phyloP scores from a whole-genome alignment of 1,284 basidiomycete species.

The Cutaneotrichosporon arboriforme region DNA sequence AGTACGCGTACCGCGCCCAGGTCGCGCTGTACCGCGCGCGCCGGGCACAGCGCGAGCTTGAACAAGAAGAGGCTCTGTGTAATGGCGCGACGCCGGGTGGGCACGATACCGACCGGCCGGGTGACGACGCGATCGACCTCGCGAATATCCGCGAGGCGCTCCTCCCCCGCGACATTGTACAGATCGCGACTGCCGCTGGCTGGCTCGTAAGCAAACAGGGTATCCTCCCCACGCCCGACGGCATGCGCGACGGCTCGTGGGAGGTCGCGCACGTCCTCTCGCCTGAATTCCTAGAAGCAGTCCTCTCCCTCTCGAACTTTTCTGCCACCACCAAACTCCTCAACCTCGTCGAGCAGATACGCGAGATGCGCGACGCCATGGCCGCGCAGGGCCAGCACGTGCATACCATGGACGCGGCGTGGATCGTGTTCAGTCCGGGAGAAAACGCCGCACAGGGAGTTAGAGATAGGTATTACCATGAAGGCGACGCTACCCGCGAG shows the following conservation, averaged over 20 bases:
- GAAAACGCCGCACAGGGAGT: too few relatives aligned
- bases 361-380: neutral
- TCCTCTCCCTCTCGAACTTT: neutral
- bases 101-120: neutral
- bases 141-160: constrained; percentile 3
- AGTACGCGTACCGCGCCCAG: neutral
- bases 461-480: too few relatives aligned
- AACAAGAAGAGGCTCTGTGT: neutral
- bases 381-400: neutral
- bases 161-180: neutral
- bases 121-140: neutral
- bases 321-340: neutral
- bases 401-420: constrained; percentile 1
- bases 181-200: neutral
- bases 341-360: neutral
- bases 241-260: constrained; percentile 5
- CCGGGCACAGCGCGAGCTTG: neutral
- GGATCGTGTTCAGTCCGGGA: neutral
- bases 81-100: too few relatives aligned
- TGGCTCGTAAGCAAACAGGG: neutral
- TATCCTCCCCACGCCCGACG: neutral
- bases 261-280: neutral
- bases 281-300: neutral
- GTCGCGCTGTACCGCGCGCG: neutral
- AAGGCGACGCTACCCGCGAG: too few relatives aligned